Evolutionary conservation across 352 stramenopile species (phyloP).

Genomic region (Pythium volutum): DNA sequence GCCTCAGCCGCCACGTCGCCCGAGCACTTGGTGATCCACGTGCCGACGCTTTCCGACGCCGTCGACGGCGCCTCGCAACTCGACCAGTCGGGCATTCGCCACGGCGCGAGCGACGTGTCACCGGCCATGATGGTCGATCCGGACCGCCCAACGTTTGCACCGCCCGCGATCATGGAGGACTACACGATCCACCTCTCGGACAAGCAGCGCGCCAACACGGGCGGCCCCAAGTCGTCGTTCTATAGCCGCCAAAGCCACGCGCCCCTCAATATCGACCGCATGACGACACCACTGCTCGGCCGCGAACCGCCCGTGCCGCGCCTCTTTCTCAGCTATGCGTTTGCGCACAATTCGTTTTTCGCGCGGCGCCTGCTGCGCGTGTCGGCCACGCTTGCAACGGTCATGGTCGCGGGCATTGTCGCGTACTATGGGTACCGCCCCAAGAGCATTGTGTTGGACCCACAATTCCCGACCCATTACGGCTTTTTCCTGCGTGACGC

Average conservation of each 20-base stretch:
- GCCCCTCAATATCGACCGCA: not conserved
- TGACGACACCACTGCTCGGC: constrained; percentile 31
- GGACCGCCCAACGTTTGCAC: not conserved
- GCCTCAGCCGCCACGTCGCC: not conserved
- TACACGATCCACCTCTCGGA: not conserved
- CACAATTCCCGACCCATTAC: constrained; percentile 19
- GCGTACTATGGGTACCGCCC: constrained; percentile 79
- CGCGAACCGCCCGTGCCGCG: constrained; percentile 50
- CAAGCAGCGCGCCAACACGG: not conserved
- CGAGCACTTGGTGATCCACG: constrained; percentile 14
- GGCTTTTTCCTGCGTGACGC: constrained; percentile 56
- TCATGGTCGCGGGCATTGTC: constrained; percentile 43
- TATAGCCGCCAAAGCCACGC: not conserved
- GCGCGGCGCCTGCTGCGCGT: constrained; percentile 52
- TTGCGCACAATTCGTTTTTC: constrained; percentile 80
- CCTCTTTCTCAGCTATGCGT: constrained; percentile 56
- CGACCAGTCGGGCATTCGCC: too few relatives aligned
- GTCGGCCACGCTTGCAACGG: constrained; percentile 33
- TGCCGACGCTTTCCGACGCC: constrained; percentile 13
- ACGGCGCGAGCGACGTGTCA: too few relatives aligned
- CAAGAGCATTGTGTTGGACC: constrained; percentile 41
- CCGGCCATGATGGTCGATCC: constrained; percentile 17
- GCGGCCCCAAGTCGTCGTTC: constrained; percentile 4
- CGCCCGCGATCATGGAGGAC: constrained; percentile 15
- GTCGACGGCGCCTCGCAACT: not conserved